Evolutionary conservation across 495 filamentous ascomycete species (phyloP).

Genomic region (Filosporella fistucella): DNA sequence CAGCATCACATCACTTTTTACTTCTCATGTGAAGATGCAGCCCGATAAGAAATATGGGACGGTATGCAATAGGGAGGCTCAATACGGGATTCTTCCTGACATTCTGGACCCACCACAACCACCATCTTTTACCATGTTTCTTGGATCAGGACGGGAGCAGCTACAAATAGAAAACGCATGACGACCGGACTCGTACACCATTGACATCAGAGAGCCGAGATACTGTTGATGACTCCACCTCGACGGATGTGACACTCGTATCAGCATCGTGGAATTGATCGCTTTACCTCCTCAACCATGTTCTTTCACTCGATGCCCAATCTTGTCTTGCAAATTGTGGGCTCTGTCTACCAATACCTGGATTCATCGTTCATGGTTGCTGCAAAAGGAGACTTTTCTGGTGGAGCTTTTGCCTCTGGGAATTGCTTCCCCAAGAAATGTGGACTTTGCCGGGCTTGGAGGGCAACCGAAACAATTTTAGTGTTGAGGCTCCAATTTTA

Average conservation of each 20-base stretch:
- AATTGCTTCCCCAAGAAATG: too few relatives aligned
- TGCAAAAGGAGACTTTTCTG: too few relatives aligned
- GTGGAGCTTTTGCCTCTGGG: too few relatives aligned
- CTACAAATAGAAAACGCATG: constrained; percentile 1
- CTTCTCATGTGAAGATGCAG: background rate
- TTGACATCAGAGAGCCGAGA: background rate
- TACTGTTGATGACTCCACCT: background rate
- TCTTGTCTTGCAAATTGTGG: background rate
- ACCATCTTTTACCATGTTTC: background rate
- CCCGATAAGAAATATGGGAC: too few relatives aligned
- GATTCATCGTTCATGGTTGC: too few relatives aligned
- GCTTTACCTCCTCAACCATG: background rate
- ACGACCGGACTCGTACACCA: background rate
- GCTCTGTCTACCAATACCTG: too few relatives aligned
- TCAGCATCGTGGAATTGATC: background rate
- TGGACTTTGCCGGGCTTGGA: too few relatives aligned
- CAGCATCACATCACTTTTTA: background rate
- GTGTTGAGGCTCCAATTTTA: too few relatives aligned
- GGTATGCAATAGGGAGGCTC: too few relatives aligned
- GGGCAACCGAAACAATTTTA: too few relatives aligned
- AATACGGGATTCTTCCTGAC: too few relatives aligned
- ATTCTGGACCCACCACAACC: background rate
- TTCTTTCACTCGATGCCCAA: background rate
- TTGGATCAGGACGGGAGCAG: background rate
- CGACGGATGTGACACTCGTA: background rate